Conservation (phyloP, 148 eudicot species). For the Beta vulgaris region DNA sequence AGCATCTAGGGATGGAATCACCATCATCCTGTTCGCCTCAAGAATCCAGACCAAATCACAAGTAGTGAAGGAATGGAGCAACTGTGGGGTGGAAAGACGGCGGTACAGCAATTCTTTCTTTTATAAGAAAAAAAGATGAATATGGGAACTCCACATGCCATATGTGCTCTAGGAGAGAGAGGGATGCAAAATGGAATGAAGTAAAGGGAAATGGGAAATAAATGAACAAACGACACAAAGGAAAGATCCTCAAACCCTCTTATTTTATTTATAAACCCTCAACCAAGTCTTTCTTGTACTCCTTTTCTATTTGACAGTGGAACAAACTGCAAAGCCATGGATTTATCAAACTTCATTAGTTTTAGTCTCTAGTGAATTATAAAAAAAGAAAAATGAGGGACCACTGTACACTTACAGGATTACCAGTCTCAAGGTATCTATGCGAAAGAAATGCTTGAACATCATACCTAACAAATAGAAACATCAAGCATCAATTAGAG, state of each 20-base stretch:
- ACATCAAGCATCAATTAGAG: conserved; percentile 8
- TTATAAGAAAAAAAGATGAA: no score
- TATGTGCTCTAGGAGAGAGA: no score
- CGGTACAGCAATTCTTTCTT: no score
- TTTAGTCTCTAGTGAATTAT: neutral
- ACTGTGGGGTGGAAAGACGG: no score
- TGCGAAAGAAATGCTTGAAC: conserved; percentile 73
- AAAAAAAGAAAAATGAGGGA: conserved; percentile 1
- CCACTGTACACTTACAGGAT: conserved; percentile 55
- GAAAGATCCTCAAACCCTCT: neutral
- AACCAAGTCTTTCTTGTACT: neutral
- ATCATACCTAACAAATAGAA: conserved; percentile 66
- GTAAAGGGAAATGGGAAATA: neutral
- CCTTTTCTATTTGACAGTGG: neutral
- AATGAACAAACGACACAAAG: neutral
- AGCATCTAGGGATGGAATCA: no score
- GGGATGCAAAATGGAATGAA: neutral
- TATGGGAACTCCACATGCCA: no score
- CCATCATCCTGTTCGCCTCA: no score
- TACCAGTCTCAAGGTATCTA: conserved; percentile 66
- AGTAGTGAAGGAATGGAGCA: no score
- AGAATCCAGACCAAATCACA: no score
- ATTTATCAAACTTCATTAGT: neutral
- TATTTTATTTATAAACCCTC: neutral
- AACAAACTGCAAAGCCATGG: neutral